Evolutionary conservation across 192 early-diverging fungal genomes (phyloP).

Genomic region (Gryganskiella cystojenkinii): DNA sequence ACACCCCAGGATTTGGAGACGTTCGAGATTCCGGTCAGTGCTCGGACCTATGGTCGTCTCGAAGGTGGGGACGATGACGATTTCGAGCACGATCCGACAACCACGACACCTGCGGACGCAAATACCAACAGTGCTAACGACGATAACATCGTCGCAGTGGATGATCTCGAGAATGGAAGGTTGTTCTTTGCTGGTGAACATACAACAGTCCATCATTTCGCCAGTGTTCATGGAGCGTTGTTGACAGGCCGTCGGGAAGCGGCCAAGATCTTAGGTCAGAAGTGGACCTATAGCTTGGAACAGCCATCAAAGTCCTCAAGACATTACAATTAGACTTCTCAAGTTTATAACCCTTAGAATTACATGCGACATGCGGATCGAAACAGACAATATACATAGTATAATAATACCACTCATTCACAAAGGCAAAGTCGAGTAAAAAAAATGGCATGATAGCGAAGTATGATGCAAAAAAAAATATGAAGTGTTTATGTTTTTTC

Average conservation of each 20-base stretch:
- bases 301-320: not conserved
- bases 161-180: conserved; percentile 26
- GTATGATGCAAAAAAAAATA: too few relatives aligned
- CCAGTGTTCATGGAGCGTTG: conserved; percentile 59
- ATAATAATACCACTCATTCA: too few relatives aligned
- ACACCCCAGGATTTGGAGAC: conserved; percentile 36
- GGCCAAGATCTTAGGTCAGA: conserved; percentile 14
- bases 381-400: too few relatives aligned
- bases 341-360: not conserved
- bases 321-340: not conserved
- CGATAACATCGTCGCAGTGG: conserved; percentile 8
- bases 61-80: not conserved
- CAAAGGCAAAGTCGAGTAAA: too few relatives aligned
- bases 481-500: too few relatives aligned
- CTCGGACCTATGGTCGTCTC: conserved; percentile 4
- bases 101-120: not conserved
- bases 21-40: conserved; percentile 43
- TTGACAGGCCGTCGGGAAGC: conserved; percentile 51
- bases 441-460: too few relatives aligned
- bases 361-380: too few relatives aligned
- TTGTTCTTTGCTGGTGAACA: conserved; percentile 61
- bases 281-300: not conserved
- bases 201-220: conserved; percentile 49
- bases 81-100: not conserved
- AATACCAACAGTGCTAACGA: not conserved